phyloP scores from a whole-genome alignment of 2,329 filamentous ascomycete species.

The Fusarium nanum region DNA sequence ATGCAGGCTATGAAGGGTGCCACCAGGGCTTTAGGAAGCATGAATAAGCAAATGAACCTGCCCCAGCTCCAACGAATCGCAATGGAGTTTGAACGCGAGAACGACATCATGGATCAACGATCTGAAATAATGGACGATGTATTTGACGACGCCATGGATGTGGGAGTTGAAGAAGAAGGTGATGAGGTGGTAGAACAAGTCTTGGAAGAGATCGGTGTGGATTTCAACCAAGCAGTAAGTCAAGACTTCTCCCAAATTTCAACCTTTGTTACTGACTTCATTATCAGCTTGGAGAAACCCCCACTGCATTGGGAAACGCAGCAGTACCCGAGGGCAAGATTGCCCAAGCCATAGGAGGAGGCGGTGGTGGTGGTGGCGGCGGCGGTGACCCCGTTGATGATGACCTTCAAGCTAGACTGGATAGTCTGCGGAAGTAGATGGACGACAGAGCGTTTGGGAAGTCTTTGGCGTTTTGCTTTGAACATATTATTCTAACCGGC shows the following conservation, averaged over 20 bases:
- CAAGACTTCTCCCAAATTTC: slow-evolving; percentile 30
- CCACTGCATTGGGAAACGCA: slow-evolving; percentile 81
- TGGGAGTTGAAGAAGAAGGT: slow-evolving; percentile 91
- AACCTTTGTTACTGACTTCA: slow-evolving; percentile 30
- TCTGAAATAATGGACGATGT: slow-evolving; percentile 99
- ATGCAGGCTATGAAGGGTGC: slow-evolving; percentile 99
- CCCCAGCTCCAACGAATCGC: slow-evolving; percentile 95
- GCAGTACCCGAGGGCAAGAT: slow-evolving; percentile 80
- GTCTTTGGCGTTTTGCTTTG: background rate
- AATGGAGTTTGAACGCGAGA: slow-evolving; percentile 99
- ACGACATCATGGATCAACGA: slow-evolving; percentile 98
- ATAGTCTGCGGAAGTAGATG: slow-evolving; percentile 77
- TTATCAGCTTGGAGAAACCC: slow-evolving; percentile 87
- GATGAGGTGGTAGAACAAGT: slow-evolving; percentile 98
- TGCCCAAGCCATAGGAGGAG: slow-evolving; percentile 83
- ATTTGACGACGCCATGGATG: slow-evolving; percentile 94
- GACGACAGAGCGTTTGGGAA: background rate
- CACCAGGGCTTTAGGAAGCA: slow-evolving; percentile 89
- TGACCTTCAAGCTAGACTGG: slow-evolving; percentile 91
- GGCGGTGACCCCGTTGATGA: slow-evolving; percentile 78
- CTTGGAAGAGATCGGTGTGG: slow-evolving; percentile 94
- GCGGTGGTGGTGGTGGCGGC: slow-evolving; percentile 62
- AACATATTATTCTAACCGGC: background rate
- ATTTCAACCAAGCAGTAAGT: slow-evolving; percentile 87
- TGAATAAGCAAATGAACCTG: slow-evolving; percentile 98